A percentile compares a stretch with the other conserved stretches of the same genome.
These are phyloP conservation scores for Lasiosphaeriaceae sp. DNA, from an alignment of 495 filamentous ascomycete genomes.

Conservation along the genomic window DNA sequence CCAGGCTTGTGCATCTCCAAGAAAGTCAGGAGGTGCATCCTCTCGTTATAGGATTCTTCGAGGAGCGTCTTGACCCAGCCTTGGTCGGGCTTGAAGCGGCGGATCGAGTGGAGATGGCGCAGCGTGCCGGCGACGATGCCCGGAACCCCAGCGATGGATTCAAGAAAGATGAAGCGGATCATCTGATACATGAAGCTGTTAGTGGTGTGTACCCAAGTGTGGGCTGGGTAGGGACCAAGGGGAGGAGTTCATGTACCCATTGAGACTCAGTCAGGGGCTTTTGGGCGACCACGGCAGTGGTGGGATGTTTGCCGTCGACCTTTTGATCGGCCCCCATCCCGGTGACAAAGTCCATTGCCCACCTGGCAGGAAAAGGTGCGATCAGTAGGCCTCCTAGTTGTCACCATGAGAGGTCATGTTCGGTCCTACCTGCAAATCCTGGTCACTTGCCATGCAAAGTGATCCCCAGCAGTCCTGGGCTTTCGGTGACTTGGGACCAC, in stretches of 20 bases:
- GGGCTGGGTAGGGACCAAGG: no score
- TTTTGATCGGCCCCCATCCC: constrained; percentile 41
- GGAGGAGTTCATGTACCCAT: constrained; percentile 30
- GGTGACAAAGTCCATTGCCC: constrained; percentile 44
- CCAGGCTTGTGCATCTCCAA: constrained; percentile 89
- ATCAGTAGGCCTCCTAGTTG: no score
- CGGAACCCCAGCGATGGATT: constrained; percentile 90
- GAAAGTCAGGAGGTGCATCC: constrained; percentile 94
- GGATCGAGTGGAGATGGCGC: constrained; percentile 76
- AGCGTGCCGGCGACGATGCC: constrained; percentile 97
- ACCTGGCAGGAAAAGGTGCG: constrained; percentile 20
- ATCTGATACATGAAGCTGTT: constrained; percentile 37
- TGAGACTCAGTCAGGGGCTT: constrained; percentile 45
- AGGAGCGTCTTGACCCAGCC: constrained; percentile 97
- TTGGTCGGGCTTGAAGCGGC: constrained; percentile 85
- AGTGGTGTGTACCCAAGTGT: no score
- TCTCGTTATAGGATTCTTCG: constrained; percentile 92
- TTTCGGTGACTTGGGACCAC: constrained; percentile 39
- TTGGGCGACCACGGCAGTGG: constrained; percentile 37
- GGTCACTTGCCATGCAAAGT: constrained; percentile 44
- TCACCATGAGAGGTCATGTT: neutral
- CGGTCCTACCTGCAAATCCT: constrained; percentile 24
- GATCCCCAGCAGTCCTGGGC: constrained; percentile 36
- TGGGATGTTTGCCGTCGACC: constrained; percentile 43
- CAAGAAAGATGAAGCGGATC: constrained; percentile 83